Base-by-base conservation (phyloP, 176 grass and related monocot genomes). In the Chloris gayana region DNA sequence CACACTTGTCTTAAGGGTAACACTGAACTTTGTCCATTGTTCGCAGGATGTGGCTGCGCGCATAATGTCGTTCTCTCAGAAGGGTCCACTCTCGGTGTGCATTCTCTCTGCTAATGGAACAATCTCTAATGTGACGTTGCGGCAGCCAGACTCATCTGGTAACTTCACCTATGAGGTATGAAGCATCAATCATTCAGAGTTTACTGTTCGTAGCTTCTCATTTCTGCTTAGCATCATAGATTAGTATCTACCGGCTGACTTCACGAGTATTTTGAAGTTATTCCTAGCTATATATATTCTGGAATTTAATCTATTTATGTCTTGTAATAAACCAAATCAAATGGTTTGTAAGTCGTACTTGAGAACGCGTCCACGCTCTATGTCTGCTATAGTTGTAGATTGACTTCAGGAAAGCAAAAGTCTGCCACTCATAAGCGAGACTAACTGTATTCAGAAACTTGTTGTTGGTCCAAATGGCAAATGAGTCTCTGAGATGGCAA, bases 31-130 rank as follows among this genome's bases (percentile, higher is more conserved):
- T 63, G 65, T 82, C 24, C 67, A 69, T 65, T 17, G 9, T 45
- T 42, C 39, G 45, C 58, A 98, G 96, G 92, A 98, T 82, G 96
- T 95, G 75, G 90, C 90, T 17, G 89, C 90, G 0, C 91, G 90
- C 51, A 89, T 98, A 73, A 80, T 98, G 74, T 98, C 96, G 30
- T 98, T 98, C 80, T 92, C 96, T 34, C 90, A 84, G 59, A 98
- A 95, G 75, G 96, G 96, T 26, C 96, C 92, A n/a, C 88, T 88
- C 45, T 85, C 96, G 0, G 82, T 98, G 4, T 98, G 96, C 86
- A 91, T 98, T 47, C 89, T 93, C 27, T 88, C 88, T 84, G 85
- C 86, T 26, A 98, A 91, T 76, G 92, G 96, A 25, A 80, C 90
- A 44, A 95, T 98, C 73, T 93, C 96, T 10, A 91, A 89, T 91